phyloP scores from a whole-genome alignment of 371 early-diverging fungal genomes.

The Capniomyces stellatus region DNA sequence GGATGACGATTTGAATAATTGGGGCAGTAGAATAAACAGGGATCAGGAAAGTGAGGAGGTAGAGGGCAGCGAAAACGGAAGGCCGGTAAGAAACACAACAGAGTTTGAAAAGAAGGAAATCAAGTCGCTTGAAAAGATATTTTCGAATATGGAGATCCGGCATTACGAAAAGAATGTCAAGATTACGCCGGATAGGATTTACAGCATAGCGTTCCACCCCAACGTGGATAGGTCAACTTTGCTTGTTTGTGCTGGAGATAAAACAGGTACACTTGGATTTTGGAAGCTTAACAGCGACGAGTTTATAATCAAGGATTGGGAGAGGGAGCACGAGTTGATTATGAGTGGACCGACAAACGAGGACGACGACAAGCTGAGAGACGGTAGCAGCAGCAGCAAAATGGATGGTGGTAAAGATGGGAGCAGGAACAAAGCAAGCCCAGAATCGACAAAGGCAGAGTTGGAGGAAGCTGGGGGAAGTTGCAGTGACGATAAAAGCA shows the following conservation, averaged over 20 bases:
- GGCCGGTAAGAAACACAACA: not conserved
- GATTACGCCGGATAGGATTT: conserved; percentile 37
- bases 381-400: not conserved
- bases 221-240: conserved; percentile 21
- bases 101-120: not conserved
- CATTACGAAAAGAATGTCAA: conserved; percentile 35
- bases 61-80: not conserved
- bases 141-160: conserved; percentile 17
- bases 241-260: conserved; percentile 39
- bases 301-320: conserved; percentile 15
- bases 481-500: not conserved
- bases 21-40: not conserved
- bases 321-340: conserved; percentile 1
- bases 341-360: not conserved
- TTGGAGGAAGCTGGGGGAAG: not conserved
- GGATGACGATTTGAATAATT: not conserved
- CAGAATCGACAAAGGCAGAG: not conserved
- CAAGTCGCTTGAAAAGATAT: not conserved
- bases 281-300: conserved; percentile 34
- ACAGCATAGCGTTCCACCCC: conserved; percentile 41
- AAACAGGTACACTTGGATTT: conserved; percentile 40
- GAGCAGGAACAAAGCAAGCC: not conserved
- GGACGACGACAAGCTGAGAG: not conserved
- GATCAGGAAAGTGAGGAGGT: not conserved
- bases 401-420: not conserved